Conservation (phyloP, 352 stramenopile genomes). For the Phytopythium sindhum region DNA sequence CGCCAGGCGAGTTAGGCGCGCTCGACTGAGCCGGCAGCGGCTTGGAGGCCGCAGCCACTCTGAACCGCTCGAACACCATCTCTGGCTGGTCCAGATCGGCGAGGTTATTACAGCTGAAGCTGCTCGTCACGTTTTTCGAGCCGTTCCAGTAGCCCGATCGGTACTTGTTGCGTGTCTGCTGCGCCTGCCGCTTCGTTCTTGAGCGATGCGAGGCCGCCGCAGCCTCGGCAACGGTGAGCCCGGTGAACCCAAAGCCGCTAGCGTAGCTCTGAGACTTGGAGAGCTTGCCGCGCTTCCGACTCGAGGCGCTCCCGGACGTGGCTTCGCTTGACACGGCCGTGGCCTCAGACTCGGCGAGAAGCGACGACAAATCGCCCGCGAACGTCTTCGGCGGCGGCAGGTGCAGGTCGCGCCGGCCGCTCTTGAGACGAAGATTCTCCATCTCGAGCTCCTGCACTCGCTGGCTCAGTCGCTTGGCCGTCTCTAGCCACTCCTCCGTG, state of each 20-base stretch:
- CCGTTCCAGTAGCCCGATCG: constrained; percentile 73
- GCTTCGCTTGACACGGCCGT: constrained; percentile 1
- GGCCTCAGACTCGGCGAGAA: constrained; percentile 15
- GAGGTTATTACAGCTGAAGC: constrained; percentile 81
- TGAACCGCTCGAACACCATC: constrained; percentile 32
- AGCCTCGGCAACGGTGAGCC: constrained; percentile 61
- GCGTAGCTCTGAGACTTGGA: constrained; percentile 63
- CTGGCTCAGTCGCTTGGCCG: constrained; percentile 46
- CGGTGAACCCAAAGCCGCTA: constrained; percentile 46
- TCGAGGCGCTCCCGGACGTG: constrained; percentile 10
- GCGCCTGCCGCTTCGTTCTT: constrained; percentile 37
- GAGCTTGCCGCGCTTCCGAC: constrained; percentile 17
- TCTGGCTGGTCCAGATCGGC: constrained; percentile 56
- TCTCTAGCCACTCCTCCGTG: constrained; percentile 48
- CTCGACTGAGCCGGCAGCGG: constrained; percentile 16
- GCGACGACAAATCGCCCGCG: constrained; percentile 28
- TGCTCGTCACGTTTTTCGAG: constrained; percentile 69
- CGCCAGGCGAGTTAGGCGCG: neutral
- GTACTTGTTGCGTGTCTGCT: constrained; percentile 29
- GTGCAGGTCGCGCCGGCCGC: constrained; percentile 1
- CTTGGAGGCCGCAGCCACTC: constrained; percentile 2
- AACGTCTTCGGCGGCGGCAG: constrained; percentile 31
- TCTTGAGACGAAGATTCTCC: constrained; percentile 62
- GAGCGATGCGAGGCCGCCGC: constrained; percentile 61
- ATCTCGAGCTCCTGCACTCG: constrained; percentile 64